These are phyloP conservation scores for Heliamphora pulchella DNA, from an alignment of 179 eudicot genomes.

Conservation along the genomic window DNA sequence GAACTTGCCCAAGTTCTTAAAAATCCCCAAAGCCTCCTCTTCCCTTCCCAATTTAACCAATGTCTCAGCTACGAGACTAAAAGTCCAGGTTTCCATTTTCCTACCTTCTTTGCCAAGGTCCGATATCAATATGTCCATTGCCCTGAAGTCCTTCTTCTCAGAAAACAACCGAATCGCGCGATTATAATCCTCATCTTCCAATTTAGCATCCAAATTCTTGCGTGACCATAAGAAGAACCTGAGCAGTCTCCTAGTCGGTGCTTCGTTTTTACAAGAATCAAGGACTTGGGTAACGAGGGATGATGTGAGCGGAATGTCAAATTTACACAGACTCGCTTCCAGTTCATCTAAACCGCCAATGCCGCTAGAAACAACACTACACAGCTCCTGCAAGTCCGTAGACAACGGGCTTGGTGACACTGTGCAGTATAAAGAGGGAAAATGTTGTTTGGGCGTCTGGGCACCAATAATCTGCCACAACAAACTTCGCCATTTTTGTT, in stretches of 20 bases:
- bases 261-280: constrained; percentile 45
- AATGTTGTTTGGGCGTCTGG: constrained; percentile 22
- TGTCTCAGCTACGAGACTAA: constrained; percentile 37
- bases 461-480: constrained; percentile 20
- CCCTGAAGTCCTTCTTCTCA: constrained; percentile 45
- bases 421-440: constrained; percentile 20
- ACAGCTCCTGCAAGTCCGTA: constrained; percentile 27
- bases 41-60: constrained; percentile 50
- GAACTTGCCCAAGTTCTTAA: constrained; percentile 48
- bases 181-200: constrained; percentile 43
- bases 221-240: constrained; percentile 62
- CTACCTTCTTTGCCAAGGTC: constrained; percentile 43
- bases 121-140: constrained; percentile 43
- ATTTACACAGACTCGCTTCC: constrained; percentile 35
- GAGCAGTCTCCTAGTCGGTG: constrained; percentile 47
- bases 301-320: constrained; percentile 28
- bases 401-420: constrained; percentile 14
- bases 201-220: constrained; percentile 28
- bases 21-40: constrained; percentile 60
- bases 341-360: constrained; percentile 47
- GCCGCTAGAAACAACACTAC: constrained; percentile 39
- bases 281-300: constrained; percentile 44
- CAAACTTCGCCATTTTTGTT: constrained; percentile 7
- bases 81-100: constrained; percentile 39
- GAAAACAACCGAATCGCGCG: constrained; percentile 46